Evolutionary conservation across 768 basidiomycete genomes (phyloP).

Genomic region (Suillus bovinus): DNA sequence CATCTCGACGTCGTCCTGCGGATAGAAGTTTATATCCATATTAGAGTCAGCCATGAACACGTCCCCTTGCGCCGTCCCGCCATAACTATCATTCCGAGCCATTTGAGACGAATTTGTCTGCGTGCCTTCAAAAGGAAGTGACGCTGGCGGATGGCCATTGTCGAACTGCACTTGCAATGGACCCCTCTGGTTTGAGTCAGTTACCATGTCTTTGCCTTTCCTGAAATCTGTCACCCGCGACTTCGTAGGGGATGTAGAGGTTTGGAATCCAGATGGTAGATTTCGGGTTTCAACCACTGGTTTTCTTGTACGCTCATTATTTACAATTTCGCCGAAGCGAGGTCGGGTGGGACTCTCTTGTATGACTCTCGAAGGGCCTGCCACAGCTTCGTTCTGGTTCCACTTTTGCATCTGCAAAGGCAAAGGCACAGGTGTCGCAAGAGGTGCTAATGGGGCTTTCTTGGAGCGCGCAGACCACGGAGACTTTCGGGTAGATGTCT

Average conservation of each 20-base stretch:
- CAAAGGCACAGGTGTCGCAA: constrained; percentile 41
- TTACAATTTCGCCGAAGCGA: constrained; percentile 32
- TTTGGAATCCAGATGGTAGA: constrained; percentile 29
- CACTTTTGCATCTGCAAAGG: constrained; percentile 43
- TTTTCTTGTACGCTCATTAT: constrained; percentile 24
- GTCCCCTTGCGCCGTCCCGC: constrained; percentile 15
- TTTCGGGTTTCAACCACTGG: constrained; percentile 18
- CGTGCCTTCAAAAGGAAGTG: constrained; percentile 29
- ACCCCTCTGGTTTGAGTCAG: not conserved
- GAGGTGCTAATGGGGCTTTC: constrained; percentile 35
- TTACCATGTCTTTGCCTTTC: constrained; percentile 22
- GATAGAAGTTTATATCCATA: constrained; percentile 23
- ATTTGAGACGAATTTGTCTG: constrained; percentile 10
- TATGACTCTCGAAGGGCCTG: constrained; percentile 28
- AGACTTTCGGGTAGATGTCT: constrained; percentile 53
- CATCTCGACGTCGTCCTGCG: constrained; percentile 36
- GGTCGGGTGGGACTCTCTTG: constrained; percentile 42
- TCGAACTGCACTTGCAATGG: not conserved
- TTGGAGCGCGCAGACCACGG: constrained; percentile 47
- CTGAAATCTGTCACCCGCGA: not conserved
- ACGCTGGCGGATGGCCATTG: constrained; percentile 8
- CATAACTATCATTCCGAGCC: constrained; percentile 24
- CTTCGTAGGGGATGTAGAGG: constrained; percentile 19
- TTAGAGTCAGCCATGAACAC: constrained; percentile 16
- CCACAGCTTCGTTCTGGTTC: constrained; percentile 24